Percentiles rank a stretch among this genome's conserved stretches.
Conservation (phyloP, 305 asterid genomes). For the Caryopteris hybrid region DNA sequence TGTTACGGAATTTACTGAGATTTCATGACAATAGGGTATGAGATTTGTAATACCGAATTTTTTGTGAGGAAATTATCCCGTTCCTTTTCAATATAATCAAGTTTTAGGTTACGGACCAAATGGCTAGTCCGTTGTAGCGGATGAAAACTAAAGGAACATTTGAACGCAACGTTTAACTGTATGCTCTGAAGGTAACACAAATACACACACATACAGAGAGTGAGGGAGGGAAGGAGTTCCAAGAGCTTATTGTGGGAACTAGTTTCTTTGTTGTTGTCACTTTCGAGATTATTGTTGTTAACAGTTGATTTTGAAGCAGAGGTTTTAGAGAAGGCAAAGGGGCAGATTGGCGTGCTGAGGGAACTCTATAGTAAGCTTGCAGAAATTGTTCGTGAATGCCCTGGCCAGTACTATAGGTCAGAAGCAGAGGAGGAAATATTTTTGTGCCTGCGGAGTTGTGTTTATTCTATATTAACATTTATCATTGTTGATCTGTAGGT, state of each 20-base stretch:
- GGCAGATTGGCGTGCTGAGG: constrained; percentile 46
- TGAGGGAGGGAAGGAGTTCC: no score
- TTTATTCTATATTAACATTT: not conserved
- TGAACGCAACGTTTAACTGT: not conserved
- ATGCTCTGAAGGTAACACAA: not conserved
- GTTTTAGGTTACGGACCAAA: not conserved
- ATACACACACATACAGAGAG: not conserved
- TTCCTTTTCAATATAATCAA: not conserved
- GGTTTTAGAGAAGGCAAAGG: constrained; percentile 71
- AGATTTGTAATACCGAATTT: not conserved
- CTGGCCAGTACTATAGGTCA: constrained; percentile 85
- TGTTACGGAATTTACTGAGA: not conserved
- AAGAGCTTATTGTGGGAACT: not conserved
- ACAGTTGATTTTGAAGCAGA: constrained; percentile 34
- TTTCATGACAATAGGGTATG: not conserved
- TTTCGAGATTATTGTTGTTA: constrained; percentile 8
- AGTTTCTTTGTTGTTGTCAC: not conserved
- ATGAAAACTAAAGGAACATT: not conserved
- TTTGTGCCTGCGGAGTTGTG: constrained; percentile 4
- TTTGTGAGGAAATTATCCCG: not conserved
- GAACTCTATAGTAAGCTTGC: constrained; percentile 59
- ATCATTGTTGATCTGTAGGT: constrained; percentile 36
- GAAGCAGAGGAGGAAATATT: not conserved
- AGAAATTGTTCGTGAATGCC: constrained; percentile 59
- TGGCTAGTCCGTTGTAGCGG: not conserved